phyloP scores from a whole-genome alignment of 257 asterid species.

The Phtheirospermum japonicum region DNA sequence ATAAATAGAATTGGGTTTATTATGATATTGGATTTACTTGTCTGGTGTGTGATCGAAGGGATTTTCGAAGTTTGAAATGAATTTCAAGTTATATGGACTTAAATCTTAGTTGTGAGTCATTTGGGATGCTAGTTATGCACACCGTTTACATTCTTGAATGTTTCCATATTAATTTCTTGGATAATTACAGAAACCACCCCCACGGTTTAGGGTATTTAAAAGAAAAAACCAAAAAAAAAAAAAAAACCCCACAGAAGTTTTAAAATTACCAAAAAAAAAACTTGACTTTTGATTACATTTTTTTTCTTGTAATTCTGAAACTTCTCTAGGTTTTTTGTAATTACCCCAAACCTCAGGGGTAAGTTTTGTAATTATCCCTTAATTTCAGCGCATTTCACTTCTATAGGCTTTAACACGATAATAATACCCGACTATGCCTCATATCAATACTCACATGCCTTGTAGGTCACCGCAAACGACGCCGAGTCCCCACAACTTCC shows the following conservation, averaged over 20 bases:
- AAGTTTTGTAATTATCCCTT: too few species aligned
- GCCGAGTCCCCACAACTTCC: slow-evolving; percentile 36
- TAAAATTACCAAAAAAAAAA: too few species aligned
- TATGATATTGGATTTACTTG: background rate
- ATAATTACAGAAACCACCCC: too few species aligned
- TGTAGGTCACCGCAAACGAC: slow-evolving; percentile 54
- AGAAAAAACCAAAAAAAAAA: too few species aligned
- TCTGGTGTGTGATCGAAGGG: too few species aligned
- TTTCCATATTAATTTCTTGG: background rate
- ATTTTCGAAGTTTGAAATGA: too few species aligned
- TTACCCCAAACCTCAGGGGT: too few species aligned
- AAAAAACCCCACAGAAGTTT: too few species aligned
- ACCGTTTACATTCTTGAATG: background rate
- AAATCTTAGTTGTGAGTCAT: background rate
- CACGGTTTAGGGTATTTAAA: background rate
- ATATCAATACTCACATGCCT: slow-evolving; percentile 15
- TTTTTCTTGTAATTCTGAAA: too few species aligned
- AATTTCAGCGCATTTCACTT: background rate
- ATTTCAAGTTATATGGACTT: too few species aligned
- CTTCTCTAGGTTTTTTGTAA: too few species aligned
- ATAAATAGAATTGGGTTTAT: background rate
- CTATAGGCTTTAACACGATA: background rate
- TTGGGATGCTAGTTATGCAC: slow-evolving; percentile 1
- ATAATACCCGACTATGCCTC: background rate
- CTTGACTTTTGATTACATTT: too few species aligned